Percentiles rank a stretch among this genome's conserved stretches.
phyloP scores from a whole-genome alignment of 106 monocot genomes.

The Acanthochlamys bracteata region DNA sequence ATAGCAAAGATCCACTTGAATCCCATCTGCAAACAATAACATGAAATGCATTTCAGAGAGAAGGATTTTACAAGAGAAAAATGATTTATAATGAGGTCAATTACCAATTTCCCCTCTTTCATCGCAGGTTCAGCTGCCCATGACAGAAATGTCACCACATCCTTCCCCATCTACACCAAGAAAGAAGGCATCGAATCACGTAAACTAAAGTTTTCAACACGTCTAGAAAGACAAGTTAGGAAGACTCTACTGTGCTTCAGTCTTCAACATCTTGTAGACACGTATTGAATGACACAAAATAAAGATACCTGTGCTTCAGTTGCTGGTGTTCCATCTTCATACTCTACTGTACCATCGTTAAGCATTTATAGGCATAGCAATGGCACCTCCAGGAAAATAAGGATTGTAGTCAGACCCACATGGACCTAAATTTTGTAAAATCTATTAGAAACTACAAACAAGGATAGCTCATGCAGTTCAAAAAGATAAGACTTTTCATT shows the following conservation, averaged over 20 bases:
- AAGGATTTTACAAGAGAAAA: not conserved
- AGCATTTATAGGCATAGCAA: constrained; percentile 99
- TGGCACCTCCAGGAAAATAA: constrained; percentile 95
- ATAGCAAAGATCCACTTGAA: constrained; percentile 88
- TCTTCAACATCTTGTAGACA: not conserved
- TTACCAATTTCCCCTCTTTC: constrained; percentile 91
- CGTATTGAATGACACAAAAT: not conserved
- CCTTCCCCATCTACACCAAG: constrained; percentile 80
- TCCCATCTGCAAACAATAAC: constrained; percentile 55
- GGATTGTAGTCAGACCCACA: constrained; percentile 91
- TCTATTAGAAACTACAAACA: not conserved
- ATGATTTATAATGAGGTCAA: not conserved
- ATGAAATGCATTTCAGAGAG: not conserved
- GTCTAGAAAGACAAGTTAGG: too few relatives aligned
- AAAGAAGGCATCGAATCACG: too few relatives aligned
- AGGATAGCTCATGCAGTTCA: too few relatives aligned
- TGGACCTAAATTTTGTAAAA: constrained; percentile 36
- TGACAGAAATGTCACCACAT: constrained; percentile 86
- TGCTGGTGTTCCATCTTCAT: constrained; percentile 94
- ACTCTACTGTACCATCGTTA: constrained; percentile 86
- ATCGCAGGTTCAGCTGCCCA: constrained; percentile 96
- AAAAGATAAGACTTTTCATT: too few relatives aligned
- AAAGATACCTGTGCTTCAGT: constrained; percentile 73
- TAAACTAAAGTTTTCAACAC: too few relatives aligned
- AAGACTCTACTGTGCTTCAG: too few relatives aligned